These are phyloP conservation scores for Noccaea caerulescens DNA, from an alignment of 345 rosid genomes.

Conservation along the genomic window DNA sequence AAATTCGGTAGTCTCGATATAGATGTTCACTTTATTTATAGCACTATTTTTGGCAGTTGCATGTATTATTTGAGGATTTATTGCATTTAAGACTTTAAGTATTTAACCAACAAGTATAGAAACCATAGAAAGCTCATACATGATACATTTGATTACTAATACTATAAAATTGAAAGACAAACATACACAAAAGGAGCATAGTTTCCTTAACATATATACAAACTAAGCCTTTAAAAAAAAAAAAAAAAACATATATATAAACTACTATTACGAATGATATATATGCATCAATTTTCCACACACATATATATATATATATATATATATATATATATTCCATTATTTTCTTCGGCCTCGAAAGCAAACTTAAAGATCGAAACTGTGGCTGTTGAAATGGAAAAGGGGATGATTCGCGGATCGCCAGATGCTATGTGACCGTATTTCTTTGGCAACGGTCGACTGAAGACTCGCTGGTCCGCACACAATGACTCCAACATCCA, in stretches of 20 bases:
- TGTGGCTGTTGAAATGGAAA: conserved; percentile 83
- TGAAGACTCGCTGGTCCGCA: conserved; percentile 85
- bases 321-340: conserved; percentile 5
- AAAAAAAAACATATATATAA: not conserved
- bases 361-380: conserved; percentile 64
- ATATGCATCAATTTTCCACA: not conserved
- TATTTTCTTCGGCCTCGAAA: not conserved
- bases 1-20: no score
- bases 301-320: not conserved
- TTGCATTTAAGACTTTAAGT: no score
- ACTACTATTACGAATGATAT: not conserved
- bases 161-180: conserved; percentile 21
- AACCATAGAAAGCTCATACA: not conserved
- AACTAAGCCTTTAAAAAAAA: no score
- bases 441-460: conserved; percentile 74
- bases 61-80: no score
- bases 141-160: conserved; percentile 14
- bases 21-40: no score
- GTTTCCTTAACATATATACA: not conserved
- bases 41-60: no score
- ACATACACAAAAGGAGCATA: conserved; percentile 7
- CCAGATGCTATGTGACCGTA: conserved; percentile 60
- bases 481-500: conserved; percentile 79
- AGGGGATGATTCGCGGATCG: conserved; percentile 51
- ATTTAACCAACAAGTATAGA: not conserved